These are phyloP conservation scores for Purpureocillium takamizusanense DNA, from an alignment of 2,329 filamentous ascomycete species.

Conservation along the genomic window DNA sequence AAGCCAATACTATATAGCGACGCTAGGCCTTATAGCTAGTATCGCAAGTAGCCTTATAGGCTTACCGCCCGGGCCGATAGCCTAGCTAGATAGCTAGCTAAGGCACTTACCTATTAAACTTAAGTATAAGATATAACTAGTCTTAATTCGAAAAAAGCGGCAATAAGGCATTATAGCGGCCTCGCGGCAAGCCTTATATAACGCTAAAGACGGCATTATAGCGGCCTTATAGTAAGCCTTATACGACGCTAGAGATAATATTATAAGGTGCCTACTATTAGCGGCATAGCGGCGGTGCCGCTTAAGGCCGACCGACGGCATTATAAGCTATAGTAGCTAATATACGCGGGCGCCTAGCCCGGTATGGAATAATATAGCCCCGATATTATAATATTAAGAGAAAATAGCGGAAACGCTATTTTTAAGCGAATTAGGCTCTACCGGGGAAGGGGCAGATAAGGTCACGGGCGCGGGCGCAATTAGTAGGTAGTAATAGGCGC, in stretches of 20 bases:
- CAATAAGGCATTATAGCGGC: neutral
- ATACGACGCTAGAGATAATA: neutral
- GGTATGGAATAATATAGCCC: neutral
- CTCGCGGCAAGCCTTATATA: neutral
- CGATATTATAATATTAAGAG: no score
- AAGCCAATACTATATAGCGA: neutral
- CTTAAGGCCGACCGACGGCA: neutral
- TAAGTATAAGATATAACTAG: neutral
- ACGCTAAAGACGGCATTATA: no score
- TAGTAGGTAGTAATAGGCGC: no score
- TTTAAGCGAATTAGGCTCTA: neutral
- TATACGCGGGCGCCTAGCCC: no score
- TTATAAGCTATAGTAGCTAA: no score
- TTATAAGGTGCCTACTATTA: no score
- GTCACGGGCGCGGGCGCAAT: no score
- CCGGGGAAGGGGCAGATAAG: no score
- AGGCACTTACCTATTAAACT: neutral
- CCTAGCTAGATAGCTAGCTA: neutral
- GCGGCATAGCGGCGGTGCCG: neutral
- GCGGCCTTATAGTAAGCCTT: neutral
- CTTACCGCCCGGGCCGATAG: no score
- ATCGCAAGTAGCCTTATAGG: no score
- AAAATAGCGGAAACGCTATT: neutral
- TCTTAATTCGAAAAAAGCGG: neutral
- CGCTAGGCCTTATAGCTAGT: neutral